Evolutionary conservation across 768 basidiomycete species (phyloP), one percentile per base, ranked within the genome.

Genomic region (Boletus pseudopeckii): DNA sequence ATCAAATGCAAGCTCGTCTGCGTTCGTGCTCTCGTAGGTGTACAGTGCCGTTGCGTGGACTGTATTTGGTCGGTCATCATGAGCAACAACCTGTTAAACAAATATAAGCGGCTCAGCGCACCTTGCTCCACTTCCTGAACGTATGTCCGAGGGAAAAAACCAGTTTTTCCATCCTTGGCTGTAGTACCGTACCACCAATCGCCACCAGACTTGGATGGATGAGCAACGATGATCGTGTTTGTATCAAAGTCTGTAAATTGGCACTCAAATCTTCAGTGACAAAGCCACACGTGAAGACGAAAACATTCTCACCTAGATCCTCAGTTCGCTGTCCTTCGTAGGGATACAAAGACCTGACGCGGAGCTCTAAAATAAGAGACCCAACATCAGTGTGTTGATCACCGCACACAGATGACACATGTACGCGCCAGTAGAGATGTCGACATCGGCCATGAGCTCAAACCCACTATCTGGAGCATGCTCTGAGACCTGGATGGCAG

Each of bases 111-210:
- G 6, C 7, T 39, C 43, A 36, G 34, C 52, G 28, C 40, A 92
- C 94, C 75, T 56, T 80, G 71, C 36, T 82, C 76, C 30, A 93
- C 70, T 62, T 81, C 79, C 60, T 91, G 83, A 11, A 96, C 87
- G 63, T 96, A 98, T 2, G 85, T 84, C 67, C 86, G 85, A 1
- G 96, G 96, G 83, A 98, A 92, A 74, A 95, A 84, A 1, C 97
- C 97, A 33, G 80, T 76, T 64, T 80, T 83, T 18, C 87, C 85
- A 48, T 77, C 81, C 50, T 76, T 82, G 32, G 85, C 71, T 15
- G 80, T 68, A 5, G 77, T 88, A 26, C 93, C 94, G 66, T 89
- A 90, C 91, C 92, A 96, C 97, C 97, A 98, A 57, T 92, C 91
- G 37, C 88, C 84, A 18, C 80, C 83, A 32, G 84, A 76, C 70